A percentile compares a stretch with the other conserved stretches of the same genome.
Evolutionary conservation across 225 moss, liverwort and hornwort genomes (phyloP).

Genomic region (Rhytidiadelphus loreus): DNA sequence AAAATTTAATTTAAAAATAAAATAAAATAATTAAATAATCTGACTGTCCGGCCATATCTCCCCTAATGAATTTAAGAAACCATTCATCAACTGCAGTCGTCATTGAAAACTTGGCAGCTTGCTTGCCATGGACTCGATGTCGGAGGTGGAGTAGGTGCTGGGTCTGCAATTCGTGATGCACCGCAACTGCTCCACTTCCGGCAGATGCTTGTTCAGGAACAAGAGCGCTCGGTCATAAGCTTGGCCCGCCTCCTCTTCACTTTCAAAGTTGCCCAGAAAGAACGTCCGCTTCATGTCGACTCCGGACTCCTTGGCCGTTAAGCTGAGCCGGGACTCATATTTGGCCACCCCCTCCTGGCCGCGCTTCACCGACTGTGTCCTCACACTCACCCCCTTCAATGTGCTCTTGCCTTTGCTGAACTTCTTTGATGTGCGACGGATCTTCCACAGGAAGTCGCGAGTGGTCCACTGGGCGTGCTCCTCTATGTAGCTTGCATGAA

Average conservation of each 20-base stretch:
- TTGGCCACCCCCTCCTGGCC: no score
- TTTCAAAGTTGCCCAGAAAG: not conserved
- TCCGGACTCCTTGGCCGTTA: not conserved
- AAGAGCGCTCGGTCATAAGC: not conserved
- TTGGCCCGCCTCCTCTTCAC: not conserved
- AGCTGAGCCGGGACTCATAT: not conserved
- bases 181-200: not conserved
- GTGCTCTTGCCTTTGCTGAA: not conserved
- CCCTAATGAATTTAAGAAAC: not conserved
- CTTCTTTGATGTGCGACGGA: not conserved
- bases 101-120: not conserved
- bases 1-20: no score
- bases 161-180: not conserved
- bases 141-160: not conserved
- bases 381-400: not conserved
- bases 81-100: not conserved
- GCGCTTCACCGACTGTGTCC: not conserved
- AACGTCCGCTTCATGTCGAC: not conserved
- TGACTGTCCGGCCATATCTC: no score
- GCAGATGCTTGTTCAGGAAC: not conserved
- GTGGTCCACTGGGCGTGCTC: not conserved
- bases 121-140: not conserved
- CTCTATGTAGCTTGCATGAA: not conserved
- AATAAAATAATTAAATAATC: no score
- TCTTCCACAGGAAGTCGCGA: conserved; percentile 6